Base-by-base conservation (phyloP, 1,284 basidiomycete genomes). In the Pholiota adiposa region DNA sequence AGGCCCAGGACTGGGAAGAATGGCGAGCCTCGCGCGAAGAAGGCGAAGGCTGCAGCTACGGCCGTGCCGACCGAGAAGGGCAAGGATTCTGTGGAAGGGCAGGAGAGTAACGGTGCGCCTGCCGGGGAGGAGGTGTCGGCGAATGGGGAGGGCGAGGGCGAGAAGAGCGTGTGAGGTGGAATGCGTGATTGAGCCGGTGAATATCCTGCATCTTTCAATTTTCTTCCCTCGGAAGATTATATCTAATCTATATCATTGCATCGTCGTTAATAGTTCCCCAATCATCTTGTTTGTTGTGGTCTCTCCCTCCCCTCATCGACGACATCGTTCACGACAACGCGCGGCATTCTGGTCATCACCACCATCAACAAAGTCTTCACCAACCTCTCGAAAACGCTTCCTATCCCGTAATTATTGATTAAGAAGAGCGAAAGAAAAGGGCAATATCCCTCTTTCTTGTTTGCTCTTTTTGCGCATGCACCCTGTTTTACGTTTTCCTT, bases 21-120 rank as follows among this genome's bases (percentile, higher is more conserved):
- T 41, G 70, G 69, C 18, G 73, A 73, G 34, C 60, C 67, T 11
- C 71, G 67, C 58, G 14, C 68, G n/a, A 77, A 76, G 66, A 73
- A 70, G 59, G 51, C 63, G 9, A 75, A 72, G 60, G 57, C 60
- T 19, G 63, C 60, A 23, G 57, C 36, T 11, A 46, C 21, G 40
- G 43, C 51, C 33, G 54, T 25, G 3, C 38, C 49, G 18, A 41
- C 46, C 52, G 50, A 31, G 44, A 23, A 21, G 21, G 49, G 8
- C n/a, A 43, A 55, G 29, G 21, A 44, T 11, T 27, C 18, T 3
- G 4, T 12, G 23, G 48, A 50, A 19, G 55, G 31, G 7, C 51
- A 38, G 21, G 23, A 36, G 51, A 25, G 18, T 36, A 23, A 12
- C 6, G 29, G 6, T 11, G 54, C 18, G 18, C 16, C 31, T 3